These are phyloP conservation scores for Teratosphaeria destructans DNA, from an alignment of 2,329 filamentous ascomycete species.

Conservation along the genomic window DNA sequence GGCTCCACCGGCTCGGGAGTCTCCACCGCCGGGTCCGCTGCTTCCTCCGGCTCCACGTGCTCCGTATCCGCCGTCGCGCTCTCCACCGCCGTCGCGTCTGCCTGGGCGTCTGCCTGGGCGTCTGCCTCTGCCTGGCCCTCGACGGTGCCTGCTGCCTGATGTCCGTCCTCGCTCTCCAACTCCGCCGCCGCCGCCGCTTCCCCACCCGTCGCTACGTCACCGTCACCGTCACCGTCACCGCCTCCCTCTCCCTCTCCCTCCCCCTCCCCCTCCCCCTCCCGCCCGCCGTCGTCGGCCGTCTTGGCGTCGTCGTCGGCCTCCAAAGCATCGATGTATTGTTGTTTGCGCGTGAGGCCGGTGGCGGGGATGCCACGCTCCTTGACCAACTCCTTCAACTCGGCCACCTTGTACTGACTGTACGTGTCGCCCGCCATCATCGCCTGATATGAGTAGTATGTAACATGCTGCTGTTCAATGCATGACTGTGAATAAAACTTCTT, in stretches of 20 bases:
- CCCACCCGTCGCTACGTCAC: not conserved
- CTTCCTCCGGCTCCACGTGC: not conserved
- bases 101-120: not conserved
- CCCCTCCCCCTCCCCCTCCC: too few relatives aligned
- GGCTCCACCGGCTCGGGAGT: slow-evolving; percentile 2
- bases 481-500: not conserved
- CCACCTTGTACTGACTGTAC: slow-evolving; percentile 38
- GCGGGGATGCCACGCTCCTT: slow-evolving; percentile 37
- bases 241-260: too few relatives aligned
- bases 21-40: not conserved
- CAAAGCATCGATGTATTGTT: slow-evolving; percentile 38
- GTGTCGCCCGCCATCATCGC: slow-evolving; percentile 20
- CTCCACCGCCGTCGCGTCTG: not conserved
- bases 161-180: not conserved
- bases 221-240: too few relatives aligned
- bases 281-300: slow-evolving; percentile 1
- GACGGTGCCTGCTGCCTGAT: not conserved
- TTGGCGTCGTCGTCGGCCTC: slow-evolving; percentile 25
- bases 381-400: slow-evolving; percentile 35
- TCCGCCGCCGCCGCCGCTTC: not conserved
- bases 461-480: not conserved
- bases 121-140: not conserved
- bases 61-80: not conserved
- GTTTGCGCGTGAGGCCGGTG: slow-evolving; percentile 38
- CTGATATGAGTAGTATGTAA: not conserved